Base-by-base conservation (phyloP, 495 filamentous ascomycete species). In the Penicillium silybi region DNA sequence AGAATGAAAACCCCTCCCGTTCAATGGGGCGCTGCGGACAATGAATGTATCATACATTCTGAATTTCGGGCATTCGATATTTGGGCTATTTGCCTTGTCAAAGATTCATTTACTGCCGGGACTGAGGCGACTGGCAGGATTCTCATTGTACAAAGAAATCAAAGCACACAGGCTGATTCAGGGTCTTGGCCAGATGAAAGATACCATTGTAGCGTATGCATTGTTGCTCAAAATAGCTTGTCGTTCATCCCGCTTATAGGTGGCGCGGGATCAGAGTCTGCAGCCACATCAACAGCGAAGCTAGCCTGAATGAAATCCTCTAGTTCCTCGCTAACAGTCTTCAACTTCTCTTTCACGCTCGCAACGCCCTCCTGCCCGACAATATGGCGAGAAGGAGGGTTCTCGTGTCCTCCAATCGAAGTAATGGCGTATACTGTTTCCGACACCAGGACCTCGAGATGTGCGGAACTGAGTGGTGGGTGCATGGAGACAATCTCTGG, bases 221-320 rank as follows among this genome's bases (percentile, higher is more conserved):
- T 23, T 23, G 3, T 2, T 23, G 6, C 10, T 44, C 20, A 51
- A 19, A 44, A 39, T 1, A 29, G 40, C 6, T 25, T 51, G 25
- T 51, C 39, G 13, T 32, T 44, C 27, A 29, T 37, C 9, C n/a
- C n/a, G 54, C 54, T 9, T 45, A 57, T 61, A 25, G 55, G 37
- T 23, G 58, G 39, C 37, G 56, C 46, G 32, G 61, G 51, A 51
- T 72, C 69, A n/a, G 60, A 56, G 56, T 72, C 65, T 20, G 64
- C 66, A 23, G 68, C 83, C 59, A 92, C 87, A 66, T 93, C 91
- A 32, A 92, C 90, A 1, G 86, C 86, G 54, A 86, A 79, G 54
- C 90, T 96, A 19, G 88, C 86, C 57, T 93, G 89, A 26, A 96
- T 85, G 71, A 97, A 97, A 50, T 97, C 93, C 66, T 97, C 93